phyloP scores from a whole-genome alignment of 768 basidiomycete genomes.

The Boletus coccyginus region DNA sequence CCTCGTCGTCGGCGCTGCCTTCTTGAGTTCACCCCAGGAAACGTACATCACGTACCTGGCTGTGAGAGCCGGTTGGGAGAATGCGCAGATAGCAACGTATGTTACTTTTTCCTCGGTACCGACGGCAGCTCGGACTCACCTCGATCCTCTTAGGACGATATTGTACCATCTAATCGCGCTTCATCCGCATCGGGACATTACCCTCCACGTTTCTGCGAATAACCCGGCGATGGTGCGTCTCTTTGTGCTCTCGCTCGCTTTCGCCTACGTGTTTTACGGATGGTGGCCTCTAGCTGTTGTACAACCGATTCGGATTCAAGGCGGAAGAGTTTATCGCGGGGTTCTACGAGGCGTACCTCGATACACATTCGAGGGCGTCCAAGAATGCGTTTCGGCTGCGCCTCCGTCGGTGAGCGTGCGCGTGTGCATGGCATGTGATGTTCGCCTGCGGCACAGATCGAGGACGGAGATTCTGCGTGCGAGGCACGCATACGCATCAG shows the following conservation, averaged over 20 bases:
- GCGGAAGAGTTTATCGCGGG: constrained; percentile 80
- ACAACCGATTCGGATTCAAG: constrained; percentile 87
- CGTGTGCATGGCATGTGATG: background rate
- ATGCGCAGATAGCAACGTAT: constrained; percentile 73
- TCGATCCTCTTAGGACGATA: constrained; percentile 52
- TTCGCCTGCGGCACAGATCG: background rate
- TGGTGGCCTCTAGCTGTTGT: constrained; percentile 51
- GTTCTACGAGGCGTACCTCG: constrained; percentile 80
- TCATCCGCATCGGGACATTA: constrained; percentile 76
- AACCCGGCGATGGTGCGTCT: constrained; percentile 69
- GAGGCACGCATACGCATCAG: background rate
- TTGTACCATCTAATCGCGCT: constrained; percentile 69
- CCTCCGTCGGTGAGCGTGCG: constrained; percentile 49
- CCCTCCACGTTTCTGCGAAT: constrained; percentile 78
- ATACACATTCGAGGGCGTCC: constrained; percentile 62
- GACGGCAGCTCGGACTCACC: background rate
- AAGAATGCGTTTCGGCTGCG: constrained; percentile 81
- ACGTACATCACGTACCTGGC: constrained; percentile 82
- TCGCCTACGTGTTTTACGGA: background rate
- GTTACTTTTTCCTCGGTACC: constrained; percentile 1
- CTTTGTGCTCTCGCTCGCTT: background rate
- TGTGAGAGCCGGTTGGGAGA: constrained; percentile 80
- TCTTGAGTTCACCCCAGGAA: constrained; percentile 75
- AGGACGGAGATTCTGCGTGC: background rate
- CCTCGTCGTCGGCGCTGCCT: constrained; percentile 71